Evolutionary conservation across 768 basidiomycete genomes (phyloP), one percentile per base, ranked within the genome.

Genomic region (Pulveroboletus sp.): DNA sequence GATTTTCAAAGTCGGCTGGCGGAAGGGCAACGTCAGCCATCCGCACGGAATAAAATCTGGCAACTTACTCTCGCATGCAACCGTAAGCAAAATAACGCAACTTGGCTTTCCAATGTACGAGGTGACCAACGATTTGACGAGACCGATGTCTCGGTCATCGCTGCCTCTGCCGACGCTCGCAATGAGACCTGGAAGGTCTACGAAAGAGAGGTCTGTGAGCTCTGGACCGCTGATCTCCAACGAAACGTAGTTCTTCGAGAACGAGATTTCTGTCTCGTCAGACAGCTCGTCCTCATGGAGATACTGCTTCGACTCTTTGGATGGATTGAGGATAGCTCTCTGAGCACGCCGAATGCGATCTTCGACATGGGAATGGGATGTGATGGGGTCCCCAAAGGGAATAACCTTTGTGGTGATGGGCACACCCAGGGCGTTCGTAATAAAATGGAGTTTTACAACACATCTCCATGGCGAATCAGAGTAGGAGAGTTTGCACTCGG

Each of bases 1-100:
- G 87, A 36, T 87, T 91, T 56, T 89, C 85, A 17, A 86, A 86
- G 53, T 91, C 86, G 44, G 86, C 89, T 90, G 76, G 16, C 42
- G 63, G 63, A 17, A 54, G 78, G 38, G 30, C 20, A 4, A 22
- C 8, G 14, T 56, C 80, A 54, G 82, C 81, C 0, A 71, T 5
- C 3, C 10, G 19, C 17, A 65, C 14, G 10, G 23, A 42, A 42
- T 13, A 23, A 42, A 32, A 35, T 1, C 5, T 12, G 9, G 16
- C 34, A 1, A 50, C 61, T 1, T 43, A 65, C 65, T 67, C 27
- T 67, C 67, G 29, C 65, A 67, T 1, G 86, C 76, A 0, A 89
- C 81, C 0, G 86, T 83, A 23, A 86, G 61, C 0, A 89, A 64
- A 16, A 89, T 82, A 0, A 89, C 78, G 32, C 86, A 87, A 45